A percentile compares a stretch with the other conserved stretches of the same genome.
Conservation (phyloP, 1,139 yeast genomes). For the Hyphopichia khmerensis region DNA sequence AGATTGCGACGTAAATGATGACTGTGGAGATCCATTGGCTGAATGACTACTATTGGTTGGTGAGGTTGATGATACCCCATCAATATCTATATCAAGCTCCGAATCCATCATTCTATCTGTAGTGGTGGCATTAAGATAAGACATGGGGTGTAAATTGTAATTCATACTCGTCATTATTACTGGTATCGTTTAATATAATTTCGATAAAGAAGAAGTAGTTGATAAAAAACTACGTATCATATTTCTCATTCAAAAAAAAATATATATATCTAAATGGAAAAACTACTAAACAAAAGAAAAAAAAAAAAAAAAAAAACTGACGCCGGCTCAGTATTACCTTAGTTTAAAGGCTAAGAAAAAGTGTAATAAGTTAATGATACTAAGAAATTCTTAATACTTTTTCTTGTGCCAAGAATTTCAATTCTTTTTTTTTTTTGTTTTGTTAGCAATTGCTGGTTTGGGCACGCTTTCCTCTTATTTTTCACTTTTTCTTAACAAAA, state of each 20-base stretch:
- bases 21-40: slow-evolving; percentile 34
- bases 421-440: no score
- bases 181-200: neutral
- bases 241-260: no score
- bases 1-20: slow-evolving; percentile 39
- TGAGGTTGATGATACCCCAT: slow-evolving; percentile 28
- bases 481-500: no score
- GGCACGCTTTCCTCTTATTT: no score
- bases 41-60: slow-evolving; percentile 26
- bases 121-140: slow-evolving; percentile 41
- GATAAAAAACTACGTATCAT: neutral
- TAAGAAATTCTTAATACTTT: neutral
- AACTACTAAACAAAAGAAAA: neutral
- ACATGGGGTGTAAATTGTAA: slow-evolving; percentile 46
- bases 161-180: slow-evolving; percentile 23
- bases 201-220: neutral
- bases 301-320: neutral
- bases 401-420: neutral
- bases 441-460: no score
- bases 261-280: no score
- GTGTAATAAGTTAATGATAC: neutral
- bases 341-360: neutral
- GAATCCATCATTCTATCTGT: slow-evolving; percentile 16
- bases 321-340: no score
- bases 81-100: slow-evolving; percentile 29